A percentile compares a stretch with the other conserved stretches of the same genome.
phyloP scores from a whole-genome alignment of 2,329 filamentous ascomycete species.

The Pseudogymnoascus sp. region DNA sequence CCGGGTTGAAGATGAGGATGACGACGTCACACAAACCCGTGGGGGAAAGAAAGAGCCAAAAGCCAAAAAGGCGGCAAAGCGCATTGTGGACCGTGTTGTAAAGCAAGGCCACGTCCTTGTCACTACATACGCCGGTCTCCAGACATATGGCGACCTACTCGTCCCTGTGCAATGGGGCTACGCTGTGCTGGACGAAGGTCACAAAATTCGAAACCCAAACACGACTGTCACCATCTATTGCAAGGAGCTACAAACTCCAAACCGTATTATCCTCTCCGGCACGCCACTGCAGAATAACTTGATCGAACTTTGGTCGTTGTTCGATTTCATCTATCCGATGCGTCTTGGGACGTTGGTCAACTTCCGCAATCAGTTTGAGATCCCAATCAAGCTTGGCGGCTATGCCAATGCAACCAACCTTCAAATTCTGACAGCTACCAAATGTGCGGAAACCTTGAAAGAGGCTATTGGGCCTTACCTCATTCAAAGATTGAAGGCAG shows the following conservation, averaged over 20 bases:
- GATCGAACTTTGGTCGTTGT: slow-evolving; percentile 90
- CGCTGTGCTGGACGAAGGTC: slow-evolving; percentile 90
- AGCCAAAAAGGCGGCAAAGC: slow-evolving; percentile 62
- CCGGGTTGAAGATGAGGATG: slow-evolving; percentile 46
- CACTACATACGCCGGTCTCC: slow-evolving; percentile 92
- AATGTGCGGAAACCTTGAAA: slow-evolving; percentile 88
- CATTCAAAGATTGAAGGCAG: slow-evolving; percentile 83
- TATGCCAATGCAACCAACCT: slow-evolving; percentile 93
- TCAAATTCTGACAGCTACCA: slow-evolving; percentile 88
- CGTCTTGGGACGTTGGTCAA: slow-evolving; percentile 83
- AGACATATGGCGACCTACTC: slow-evolving; percentile 78
- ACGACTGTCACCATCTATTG: slow-evolving; percentile 90
- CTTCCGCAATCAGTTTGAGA: slow-evolving; percentile 86
- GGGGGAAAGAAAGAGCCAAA: slow-evolving; percentile 39
- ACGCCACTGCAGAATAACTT: slow-evolving; percentile 98
- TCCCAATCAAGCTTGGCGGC: slow-evolving; percentile 85
- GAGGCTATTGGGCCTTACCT: slow-evolving; percentile 91
- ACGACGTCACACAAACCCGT: slow-evolving; percentile 39
- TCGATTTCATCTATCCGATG: slow-evolving; percentile 97
- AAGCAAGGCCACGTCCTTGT: slow-evolving; percentile 86
- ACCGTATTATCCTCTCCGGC: slow-evolving; percentile 87
- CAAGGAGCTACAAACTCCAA: slow-evolving; percentile 84
- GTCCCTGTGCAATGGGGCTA: slow-evolving; percentile 86
- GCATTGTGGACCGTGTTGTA: slow-evolving; percentile 74
- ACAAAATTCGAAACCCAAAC: slow-evolving; percentile 96